These are phyloP conservation scores for Filosporella fistucella DNA, from an alignment of 495 filamentous ascomycete species.

Conservation along the genomic window DNA sequence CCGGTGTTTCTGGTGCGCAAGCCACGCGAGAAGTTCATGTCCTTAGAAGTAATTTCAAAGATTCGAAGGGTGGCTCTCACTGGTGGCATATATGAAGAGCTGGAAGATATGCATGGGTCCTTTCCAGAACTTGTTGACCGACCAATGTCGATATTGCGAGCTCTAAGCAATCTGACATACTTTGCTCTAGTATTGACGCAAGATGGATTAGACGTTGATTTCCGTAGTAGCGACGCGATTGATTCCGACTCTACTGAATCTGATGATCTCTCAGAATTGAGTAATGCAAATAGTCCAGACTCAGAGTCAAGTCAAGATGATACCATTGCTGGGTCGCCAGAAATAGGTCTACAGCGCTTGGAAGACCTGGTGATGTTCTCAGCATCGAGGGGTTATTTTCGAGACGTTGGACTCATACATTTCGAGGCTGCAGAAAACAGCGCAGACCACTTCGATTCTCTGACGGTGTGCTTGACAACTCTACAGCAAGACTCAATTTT, in stretches of 20 bases:
- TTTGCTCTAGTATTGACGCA: conserved; percentile 1
- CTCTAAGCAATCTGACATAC: neutral
- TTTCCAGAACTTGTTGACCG: neutral
- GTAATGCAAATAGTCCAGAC: too few species aligned
- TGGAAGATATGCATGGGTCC: neutral
- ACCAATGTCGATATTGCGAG: neutral
- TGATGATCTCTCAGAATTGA: too few species aligned
- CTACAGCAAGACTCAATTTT: neutral
- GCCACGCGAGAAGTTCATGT: neutral
- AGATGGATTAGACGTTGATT: conserved; percentile 1
- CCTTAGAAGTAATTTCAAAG: neutral
- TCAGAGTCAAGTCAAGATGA: too few species aligned
- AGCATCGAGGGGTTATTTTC: neutral
- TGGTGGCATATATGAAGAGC: conserved; percentile 1
- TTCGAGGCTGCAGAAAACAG: neutral
- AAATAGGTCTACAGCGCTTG: too few species aligned
- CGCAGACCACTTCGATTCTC: neutral
- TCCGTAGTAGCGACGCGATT: neutral
- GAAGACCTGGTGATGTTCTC: too few species aligned
- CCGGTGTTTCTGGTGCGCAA: conserved; percentile 3
- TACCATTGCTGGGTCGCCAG: too few species aligned
- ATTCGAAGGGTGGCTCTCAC: conserved; percentile 3
- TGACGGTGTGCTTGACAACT: neutral
- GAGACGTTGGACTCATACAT: conserved; percentile 1
- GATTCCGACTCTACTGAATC: too few species aligned